Conservation (phyloP, 257 asterid species). For the Cinchona pubescens region DNA sequence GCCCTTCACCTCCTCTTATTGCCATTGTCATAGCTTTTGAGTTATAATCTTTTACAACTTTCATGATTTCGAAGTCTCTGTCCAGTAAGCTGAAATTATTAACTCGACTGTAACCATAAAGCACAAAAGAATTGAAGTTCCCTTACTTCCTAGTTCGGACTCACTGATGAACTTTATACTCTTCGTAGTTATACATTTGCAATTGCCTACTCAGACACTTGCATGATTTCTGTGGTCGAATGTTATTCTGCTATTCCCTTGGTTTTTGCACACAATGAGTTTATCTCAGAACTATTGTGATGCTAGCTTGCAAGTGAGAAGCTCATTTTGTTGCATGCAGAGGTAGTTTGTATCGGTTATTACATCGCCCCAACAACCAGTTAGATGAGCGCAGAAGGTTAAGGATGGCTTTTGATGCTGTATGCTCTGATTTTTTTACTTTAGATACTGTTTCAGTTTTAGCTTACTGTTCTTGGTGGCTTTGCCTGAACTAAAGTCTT, state of each 20-base stretch:
- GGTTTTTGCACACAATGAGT: not conserved
- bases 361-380: conserved; percentile 92
- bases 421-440: conserved; percentile 40
- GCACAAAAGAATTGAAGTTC: not conserved
- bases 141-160: not conserved
- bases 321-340: conserved; percentile 44
- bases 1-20: not conserved
- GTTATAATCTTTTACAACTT: not conserved
- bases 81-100: not conserved
- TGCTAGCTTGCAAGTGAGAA: conserved; percentile 24
- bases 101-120: not conserved
- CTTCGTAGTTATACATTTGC: not conserved
- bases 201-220: not conserved
- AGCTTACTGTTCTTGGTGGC: not conserved
- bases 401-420: conserved; percentile 95
- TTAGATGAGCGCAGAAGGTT: conserved; percentile 86
- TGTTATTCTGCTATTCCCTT: not conserved
- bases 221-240: not conserved
- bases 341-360: conserved; percentile 89
- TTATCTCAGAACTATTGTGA: conserved; percentile 2
- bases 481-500: conserved; percentile 12
- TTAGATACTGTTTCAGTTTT: conserved; percentile 12
- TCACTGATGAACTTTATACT: not conserved
- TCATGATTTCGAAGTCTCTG: not conserved
- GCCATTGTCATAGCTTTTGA: not conserved